Conservation (phyloP, 805 yeast genomes). For the baker's yeast (Saccharomyces cerevisiae) region DNA sequence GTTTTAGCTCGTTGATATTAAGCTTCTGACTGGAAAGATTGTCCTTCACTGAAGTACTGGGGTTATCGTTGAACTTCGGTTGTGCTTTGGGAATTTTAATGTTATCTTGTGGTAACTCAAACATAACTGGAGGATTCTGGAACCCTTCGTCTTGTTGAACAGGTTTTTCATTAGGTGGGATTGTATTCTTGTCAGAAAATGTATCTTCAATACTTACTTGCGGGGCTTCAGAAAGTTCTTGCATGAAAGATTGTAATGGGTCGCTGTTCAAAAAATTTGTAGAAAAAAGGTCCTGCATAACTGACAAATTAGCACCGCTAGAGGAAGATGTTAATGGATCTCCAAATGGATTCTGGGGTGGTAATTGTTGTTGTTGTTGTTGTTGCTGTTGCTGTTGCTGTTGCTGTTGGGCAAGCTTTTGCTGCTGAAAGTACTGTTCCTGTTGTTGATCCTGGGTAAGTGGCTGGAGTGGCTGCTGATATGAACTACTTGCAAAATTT, state of each 20-base stretch:
- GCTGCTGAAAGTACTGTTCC: not conserved
- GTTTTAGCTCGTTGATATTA: slow-evolving; percentile 13
- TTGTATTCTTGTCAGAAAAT: not conserved
- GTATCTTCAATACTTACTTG: slow-evolving; percentile 4
- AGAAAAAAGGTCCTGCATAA: slow-evolving; percentile 13
- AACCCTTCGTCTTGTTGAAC: slow-evolving; percentile 2
- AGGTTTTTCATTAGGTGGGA: not conserved
- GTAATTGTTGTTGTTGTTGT: slow-evolving; percentile 1
- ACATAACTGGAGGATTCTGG: not conserved
- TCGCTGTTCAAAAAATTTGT: slow-evolving; percentile 16
- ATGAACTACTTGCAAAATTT: not conserved
- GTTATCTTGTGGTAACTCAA: not conserved
- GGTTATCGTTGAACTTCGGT: slow-evolving; percentile 8
- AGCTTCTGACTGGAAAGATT: slow-evolving; percentile 14
- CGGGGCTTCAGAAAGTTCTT: slow-evolving; percentile 12
- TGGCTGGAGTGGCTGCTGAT: not conserved
- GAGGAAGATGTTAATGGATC: not conserved
- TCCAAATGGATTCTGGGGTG: not conserved
- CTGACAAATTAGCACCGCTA: not conserved
- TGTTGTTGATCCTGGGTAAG: not conserved
- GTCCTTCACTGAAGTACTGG: slow-evolving; percentile 11
- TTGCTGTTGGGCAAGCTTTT: not conserved
- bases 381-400: slow-evolving; percentile 3
- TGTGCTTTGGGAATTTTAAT: slow-evolving; percentile 2
- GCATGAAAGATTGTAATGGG: slow-evolving; percentile 18